Evolutionary conservation across 352 stramenopile genomes (phyloP).

Genomic region (Phytopythium sindhum): DNA sequence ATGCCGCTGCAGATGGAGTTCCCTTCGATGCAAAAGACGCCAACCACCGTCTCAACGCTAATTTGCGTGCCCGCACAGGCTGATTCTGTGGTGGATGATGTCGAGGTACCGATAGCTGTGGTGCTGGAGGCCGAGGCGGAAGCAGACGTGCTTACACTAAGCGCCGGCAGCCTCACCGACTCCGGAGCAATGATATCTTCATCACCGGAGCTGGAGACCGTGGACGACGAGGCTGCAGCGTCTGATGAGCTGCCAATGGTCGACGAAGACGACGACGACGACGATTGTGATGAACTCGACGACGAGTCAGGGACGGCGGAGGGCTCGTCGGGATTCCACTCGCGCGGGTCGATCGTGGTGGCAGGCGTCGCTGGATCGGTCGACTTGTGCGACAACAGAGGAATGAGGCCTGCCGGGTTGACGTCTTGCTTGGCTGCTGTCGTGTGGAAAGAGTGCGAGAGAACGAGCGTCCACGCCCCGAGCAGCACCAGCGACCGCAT

Average conservation of each 20-base stretch:
- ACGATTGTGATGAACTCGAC: slow-evolving; percentile 3
- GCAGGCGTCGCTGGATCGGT: slow-evolving; percentile 2
- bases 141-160: not conserved
- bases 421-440: not conserved
- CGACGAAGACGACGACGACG: not conserved
- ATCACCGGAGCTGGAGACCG: not conserved
- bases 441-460: not conserved
- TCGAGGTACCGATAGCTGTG: not conserved
- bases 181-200: not conserved
- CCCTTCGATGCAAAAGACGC: slow-evolving; percentile 32
- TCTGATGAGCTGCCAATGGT: not conserved
- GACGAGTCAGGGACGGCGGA: not conserved
- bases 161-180: not conserved
- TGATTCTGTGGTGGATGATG: not conserved
- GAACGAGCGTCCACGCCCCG: not conserved
- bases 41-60: slow-evolving; percentile 30
- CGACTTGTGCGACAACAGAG: slow-evolving; percentile 2
- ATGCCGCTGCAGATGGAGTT: slow-evolving; percentile 15
- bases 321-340: slow-evolving; percentile 16
- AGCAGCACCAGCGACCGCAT: not conserved
- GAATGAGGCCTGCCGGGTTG: slow-evolving; percentile 16
- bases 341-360: slow-evolving; percentile 8
- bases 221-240: not conserved
- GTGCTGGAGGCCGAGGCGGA: not conserved
- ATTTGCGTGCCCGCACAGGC: slow-evolving; percentile 15